Base-by-base conservation (phyloP, 352 stramenopile species). In the Phytophthora uliginosa region DNA sequence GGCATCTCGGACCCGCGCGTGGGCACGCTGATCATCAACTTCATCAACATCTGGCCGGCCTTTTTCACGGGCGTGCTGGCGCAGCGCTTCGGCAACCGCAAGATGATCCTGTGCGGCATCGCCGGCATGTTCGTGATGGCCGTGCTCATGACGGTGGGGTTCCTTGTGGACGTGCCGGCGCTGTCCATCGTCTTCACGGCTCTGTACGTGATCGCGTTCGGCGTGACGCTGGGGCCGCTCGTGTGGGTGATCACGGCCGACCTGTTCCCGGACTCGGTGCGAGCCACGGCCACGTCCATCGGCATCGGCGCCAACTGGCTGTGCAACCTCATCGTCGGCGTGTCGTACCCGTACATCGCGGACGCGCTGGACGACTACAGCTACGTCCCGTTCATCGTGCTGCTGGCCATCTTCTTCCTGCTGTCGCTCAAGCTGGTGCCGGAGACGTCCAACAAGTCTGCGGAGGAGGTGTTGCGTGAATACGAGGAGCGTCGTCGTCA, bases 391-490 rank as follows among this genome's bases (percentile, higher is more conserved):
- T 88, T 89, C 72, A 62, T 91, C n/a, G 63, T 71, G 1, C 67
- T 77, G 18, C 61, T 90, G 18, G 72, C 66, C 20, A 20, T 88
- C 20, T 85, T 85, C 70, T 80, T 71, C 56, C 3, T 76, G 10
- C 82, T 84, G 57, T 72, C 78, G 51, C 65, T 74, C 34, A 75
- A 75, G 36, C 55, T 71, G 26, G 63, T 92, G 6, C 85, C 83
- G 18, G 84, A 92, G 68, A 92, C 84, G 26, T 78, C 72, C 17
- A 78, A 80, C 45, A 88, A 87, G 52, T 85, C 84, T 31, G 79
- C 60, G 22, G 77, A 89, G 8, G 81, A 88, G 59, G 87, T 92
- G 66, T 76, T 82, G 40, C 64, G 51, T n/a, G 71, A 76, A 56
- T 89, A 73, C 66, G 66, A 73, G 50, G 58, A 73, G 40, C 66